phyloP scores from a whole-genome alignment of 495 filamentous ascomycete species.

The Tuber umbilicatum region DNA sequence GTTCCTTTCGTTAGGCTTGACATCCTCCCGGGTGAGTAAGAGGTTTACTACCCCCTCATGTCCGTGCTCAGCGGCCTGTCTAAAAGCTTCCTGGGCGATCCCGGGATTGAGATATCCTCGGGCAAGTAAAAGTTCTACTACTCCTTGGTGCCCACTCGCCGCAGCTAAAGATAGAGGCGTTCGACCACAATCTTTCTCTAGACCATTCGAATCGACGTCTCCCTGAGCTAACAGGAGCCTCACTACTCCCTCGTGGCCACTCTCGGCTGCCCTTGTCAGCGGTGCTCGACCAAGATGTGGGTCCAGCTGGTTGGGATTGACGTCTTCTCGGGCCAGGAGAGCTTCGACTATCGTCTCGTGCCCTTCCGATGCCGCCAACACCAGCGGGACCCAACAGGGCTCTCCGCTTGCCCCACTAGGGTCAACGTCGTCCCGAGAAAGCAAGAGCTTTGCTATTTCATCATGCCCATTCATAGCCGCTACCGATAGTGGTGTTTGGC shows the following conservation, averaged over 20 bases:
- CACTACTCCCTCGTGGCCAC: conserved; percentile 37
- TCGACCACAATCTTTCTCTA: conserved; percentile 30
- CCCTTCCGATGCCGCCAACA: conserved; percentile 36
- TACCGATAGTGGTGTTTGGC: conserved; percentile 25
- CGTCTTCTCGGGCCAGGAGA: conserved; percentile 23
- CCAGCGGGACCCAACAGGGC: conserved; percentile 26
- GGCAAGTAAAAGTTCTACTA: conserved; percentile 35
- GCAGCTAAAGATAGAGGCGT: conserved; percentile 46
- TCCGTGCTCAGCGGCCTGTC: conserved; percentile 34
- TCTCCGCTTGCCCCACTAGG: conserved; percentile 2
- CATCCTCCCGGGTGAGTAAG: conserved; percentile 25
- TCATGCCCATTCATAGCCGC: conserved; percentile 40
- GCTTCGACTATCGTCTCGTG: conserved; percentile 37
- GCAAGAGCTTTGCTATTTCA: conserved; percentile 39
- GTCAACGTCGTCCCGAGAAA: conserved; percentile 4
- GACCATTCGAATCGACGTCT: conserved; percentile 18
- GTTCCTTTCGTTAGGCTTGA: conserved; percentile 13
- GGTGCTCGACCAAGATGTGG: conserved; percentile 30
- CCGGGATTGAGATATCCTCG: not conserved
- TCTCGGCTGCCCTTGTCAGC: conserved; percentile 40
- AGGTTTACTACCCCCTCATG: conserved; percentile 39
- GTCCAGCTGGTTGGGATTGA: conserved; percentile 15
- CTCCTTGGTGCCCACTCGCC: conserved; percentile 42
- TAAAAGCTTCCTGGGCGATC: conserved; percentile 21
- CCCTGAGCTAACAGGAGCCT: conserved; percentile 30